A percentile compares a stretch with the other conserved stretches of the same genome.
phyloP scores from a whole-genome alignment of 768 basidiomycete genomes.

The Termitomyces titanicus region DNA sequence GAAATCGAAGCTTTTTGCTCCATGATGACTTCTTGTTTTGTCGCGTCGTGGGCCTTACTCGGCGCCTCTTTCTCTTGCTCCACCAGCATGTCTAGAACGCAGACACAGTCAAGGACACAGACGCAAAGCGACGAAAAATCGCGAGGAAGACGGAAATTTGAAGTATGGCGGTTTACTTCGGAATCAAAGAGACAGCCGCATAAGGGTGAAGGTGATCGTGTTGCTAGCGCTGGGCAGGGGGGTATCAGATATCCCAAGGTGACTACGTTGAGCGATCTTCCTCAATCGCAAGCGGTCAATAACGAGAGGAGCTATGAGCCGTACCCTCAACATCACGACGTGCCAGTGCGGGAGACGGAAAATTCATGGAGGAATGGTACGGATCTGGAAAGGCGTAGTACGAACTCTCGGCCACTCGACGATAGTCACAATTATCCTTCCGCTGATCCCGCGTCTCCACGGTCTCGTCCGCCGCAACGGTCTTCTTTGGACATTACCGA shows the following conservation, averaged over 20 bases:
- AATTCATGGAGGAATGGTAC: not conserved
- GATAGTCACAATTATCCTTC: not conserved
- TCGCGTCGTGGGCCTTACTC: not conserved
- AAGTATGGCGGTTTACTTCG: not conserved
- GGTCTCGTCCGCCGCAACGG: not conserved
- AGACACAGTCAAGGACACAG: not conserved
- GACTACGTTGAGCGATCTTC: conserved; percentile 1
- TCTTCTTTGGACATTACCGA: not conserved
- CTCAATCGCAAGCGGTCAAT: not conserved
- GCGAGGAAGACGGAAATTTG: not conserved
- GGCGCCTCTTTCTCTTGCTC: not conserved
- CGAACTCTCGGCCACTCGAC: not conserved
- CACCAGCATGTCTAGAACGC: conserved; percentile 5
- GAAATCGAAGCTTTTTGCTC: conserved; percentile 3
- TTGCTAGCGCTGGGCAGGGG: not conserved
- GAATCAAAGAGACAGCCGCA: not conserved
- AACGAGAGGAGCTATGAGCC: not conserved
- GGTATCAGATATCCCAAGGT: not conserved
- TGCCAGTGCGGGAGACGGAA: not conserved
- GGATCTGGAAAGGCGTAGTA: not conserved
- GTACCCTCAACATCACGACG: not conserved
- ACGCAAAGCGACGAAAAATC: not conserved
- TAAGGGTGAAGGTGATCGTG: not conserved
- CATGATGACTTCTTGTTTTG: not conserved
- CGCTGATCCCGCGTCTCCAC: not conserved